phyloP scores from a whole-genome alignment of 225 moss, liverwort and hornwort genomes.

The Pseudoscleropodium purum region DNA sequence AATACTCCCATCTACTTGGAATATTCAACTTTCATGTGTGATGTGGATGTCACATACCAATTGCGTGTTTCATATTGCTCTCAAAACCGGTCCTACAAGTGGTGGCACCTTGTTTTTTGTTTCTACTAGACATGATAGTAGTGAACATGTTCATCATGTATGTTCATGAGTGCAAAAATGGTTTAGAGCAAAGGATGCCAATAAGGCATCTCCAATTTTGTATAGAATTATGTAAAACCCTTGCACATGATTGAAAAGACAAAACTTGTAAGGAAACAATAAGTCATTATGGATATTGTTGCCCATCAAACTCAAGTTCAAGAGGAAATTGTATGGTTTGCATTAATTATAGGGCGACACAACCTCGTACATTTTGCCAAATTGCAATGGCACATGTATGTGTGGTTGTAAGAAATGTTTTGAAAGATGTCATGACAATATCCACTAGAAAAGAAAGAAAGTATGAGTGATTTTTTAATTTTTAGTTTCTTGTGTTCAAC shows the following conservation, averaged over 20 bases:
- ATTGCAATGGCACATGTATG: too few relatives aligned
- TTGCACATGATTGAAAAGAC: fast-evolving
- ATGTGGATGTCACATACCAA: fast-evolving
- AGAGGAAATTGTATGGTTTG: background rate
- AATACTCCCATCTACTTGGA: background rate
- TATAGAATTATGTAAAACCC: background rate
- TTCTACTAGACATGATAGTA: background rate
- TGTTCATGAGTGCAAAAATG: fast-evolving
- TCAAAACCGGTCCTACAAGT: fast-evolving
- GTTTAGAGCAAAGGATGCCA: fast-evolving
- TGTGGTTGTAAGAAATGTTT: too few relatives aligned
- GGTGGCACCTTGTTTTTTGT: background rate
- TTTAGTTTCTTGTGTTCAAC: too few relatives aligned
- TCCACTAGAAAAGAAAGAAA: too few relatives aligned
- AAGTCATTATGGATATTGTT: background rate
- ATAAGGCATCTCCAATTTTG: fast-evolving
- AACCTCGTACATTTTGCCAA: too few relatives aligned
- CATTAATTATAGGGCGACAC: too few relatives aligned
- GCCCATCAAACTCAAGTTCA: background rate
- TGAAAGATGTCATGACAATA: too few relatives aligned
- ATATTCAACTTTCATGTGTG: fast-evolving
- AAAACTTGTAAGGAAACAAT: background rate
- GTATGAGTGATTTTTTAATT: too few relatives aligned
- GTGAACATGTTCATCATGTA: fast-evolving
- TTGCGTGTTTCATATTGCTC: background rate